These are phyloP conservation scores for Glycine tomentella DNA, from an alignment of 306 rosid genomes.

Conservation along the genomic window DNA sequence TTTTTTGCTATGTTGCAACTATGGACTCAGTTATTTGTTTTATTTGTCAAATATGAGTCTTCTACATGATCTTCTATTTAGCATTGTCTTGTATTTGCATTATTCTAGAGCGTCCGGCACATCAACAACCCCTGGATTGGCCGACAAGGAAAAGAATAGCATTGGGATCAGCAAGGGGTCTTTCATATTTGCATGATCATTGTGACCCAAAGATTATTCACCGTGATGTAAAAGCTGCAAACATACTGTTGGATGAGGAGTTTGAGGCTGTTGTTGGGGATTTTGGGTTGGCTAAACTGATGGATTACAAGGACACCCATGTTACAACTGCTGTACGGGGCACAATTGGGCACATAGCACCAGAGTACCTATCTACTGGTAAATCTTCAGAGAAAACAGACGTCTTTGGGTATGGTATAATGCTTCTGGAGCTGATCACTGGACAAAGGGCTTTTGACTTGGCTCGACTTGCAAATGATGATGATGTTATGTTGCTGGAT, in stretches of 20 bases:
- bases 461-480: conserved; percentile 98
- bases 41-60: background rate
- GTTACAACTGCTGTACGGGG: conserved; percentile 96
- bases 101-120: conserved; percentile 82
- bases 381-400: conserved; percentile 97
- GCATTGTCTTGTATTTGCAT: conserved; percentile 33
- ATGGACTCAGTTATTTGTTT: background rate
- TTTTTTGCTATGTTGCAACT: background rate
- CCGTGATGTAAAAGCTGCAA: conserved; percentile 98
- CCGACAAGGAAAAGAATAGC: conserved; percentile 89
- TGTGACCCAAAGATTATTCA: conserved; percentile 98
- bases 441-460: conserved; percentile 98
- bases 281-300: conserved; percentile 92
- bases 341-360: conserved; percentile 96
- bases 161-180: conserved; percentile 96
- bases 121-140: conserved; percentile 95
- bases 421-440: conserved; percentile 97
- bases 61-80: background rate
- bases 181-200: conserved; percentile 95
- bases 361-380: conserved; percentile 91
- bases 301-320: conserved; percentile 99
- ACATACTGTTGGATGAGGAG: conserved; percentile 95
- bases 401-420: conserved; percentile 92
- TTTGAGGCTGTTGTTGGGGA: conserved; percentile 99
- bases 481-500: conserved; percentile 98